phyloP scores from a whole-genome alignment of 352 stramenopile genomes.

The Nothophytophthora sp. region DNA sequence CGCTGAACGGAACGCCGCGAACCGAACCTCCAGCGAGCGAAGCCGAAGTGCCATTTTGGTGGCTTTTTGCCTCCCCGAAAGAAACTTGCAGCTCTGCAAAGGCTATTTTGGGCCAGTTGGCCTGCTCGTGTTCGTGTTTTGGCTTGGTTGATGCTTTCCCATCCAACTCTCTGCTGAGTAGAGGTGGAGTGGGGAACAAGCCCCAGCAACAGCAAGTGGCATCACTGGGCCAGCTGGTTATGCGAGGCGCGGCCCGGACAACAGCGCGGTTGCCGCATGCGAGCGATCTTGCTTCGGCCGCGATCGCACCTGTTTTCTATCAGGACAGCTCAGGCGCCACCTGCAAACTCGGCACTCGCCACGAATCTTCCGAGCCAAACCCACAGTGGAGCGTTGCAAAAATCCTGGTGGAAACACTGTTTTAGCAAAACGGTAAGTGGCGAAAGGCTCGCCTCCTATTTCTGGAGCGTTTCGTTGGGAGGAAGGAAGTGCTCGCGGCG shows the following conservation, averaged over 20 bases:
- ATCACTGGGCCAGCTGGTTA: slow-evolving; percentile 30
- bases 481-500: not conserved
- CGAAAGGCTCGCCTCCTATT: no score
- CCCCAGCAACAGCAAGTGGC: slow-evolving; percentile 27
- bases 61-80: not conserved
- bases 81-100: no score
- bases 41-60: no score
- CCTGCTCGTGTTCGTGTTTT: no score
- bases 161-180: slow-evolving; percentile 15
- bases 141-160: no score
- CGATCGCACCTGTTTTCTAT: slow-evolving; percentile 36
- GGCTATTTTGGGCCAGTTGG: not conserved
- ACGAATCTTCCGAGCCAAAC: no score
- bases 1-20: slow-evolving; percentile 8
- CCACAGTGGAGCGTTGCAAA: no score
- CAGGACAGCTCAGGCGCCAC: slow-evolving; percentile 4
- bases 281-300: no score
- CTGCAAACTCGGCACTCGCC: slow-evolving; percentile 4
- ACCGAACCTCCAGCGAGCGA: slow-evolving; percentile 10
- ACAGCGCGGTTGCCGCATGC: no score
- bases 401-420: no score
- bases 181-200: slow-evolving; percentile 16
- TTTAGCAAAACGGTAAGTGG: no score
- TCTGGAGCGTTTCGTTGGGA: no score
- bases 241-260: slow-evolving; percentile 7